Base-by-base conservation (phyloP, 805 yeast species). In the Pachysolen tannophilus region DNA sequence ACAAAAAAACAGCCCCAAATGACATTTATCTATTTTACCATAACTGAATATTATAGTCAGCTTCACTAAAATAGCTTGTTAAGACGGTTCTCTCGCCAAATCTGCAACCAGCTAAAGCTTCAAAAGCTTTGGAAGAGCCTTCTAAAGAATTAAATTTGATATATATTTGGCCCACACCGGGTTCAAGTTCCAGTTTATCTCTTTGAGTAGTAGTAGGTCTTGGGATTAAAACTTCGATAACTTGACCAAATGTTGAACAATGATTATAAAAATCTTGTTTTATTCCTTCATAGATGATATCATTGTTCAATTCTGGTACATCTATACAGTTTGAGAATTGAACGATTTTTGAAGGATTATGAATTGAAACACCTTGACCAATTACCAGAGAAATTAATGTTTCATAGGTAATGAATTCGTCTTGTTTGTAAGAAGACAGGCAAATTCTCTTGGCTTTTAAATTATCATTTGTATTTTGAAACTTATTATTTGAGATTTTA, bases 91-190 rank as follows among this genome's bases (percentile, higher is more conserved):
- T 62, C 30, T 76, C 87, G 43, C 77, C 73, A 49, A 78, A 87
- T 34, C 57, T 56, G 34, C 78, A 58, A 1, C 95, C 95, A 7
- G 81, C 75, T 13, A 85, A 45, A 8, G 64, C 69, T 8, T 55
- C 40, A 55, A 75, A 60, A 0, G 92, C 94, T 7, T 55, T 52
- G 5, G 59, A 51, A 1, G 94, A 79, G 2, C 58, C 56, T 2
- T 69, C 69, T 2, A 63, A 55, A 9, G 61, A 60, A 1, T 63
- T 65, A 55, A 82, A 87, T 52, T 79, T 75, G 16, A 83, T 73
- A 52, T 67, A 86, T 0, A 86, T 66, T 42, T 74, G 79, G 0
- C 96, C 95, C 32, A 78, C 66, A 5, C 82, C 84, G 3, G 80
- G 37, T 50, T 66, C 60, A n/a, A n/a, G n/a, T n/a, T n/a, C n/a